phyloP scores from a whole-genome alignment of 495 filamentous ascomycete genomes.

The Geopyxis carbonaria region DNA sequence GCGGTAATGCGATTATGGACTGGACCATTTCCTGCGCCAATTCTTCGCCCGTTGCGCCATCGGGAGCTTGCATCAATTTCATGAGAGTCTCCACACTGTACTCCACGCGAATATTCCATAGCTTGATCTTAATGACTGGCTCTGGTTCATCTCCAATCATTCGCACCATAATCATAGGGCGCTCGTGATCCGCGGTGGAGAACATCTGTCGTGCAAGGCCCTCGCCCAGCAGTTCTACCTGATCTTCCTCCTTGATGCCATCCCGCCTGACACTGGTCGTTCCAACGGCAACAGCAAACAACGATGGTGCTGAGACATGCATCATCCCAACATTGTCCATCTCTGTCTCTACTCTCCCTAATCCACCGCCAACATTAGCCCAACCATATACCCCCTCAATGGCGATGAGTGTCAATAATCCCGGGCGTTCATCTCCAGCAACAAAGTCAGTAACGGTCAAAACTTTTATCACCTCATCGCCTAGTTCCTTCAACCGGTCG shows the following conservation, averaged over 20 bases:
- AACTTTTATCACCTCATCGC: slow-evolving; percentile 59
- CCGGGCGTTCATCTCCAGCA: slow-evolving; percentile 88
- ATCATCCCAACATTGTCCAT: slow-evolving; percentile 51
- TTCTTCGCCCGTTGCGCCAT: slow-evolving; percentile 53
- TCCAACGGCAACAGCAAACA: slow-evolving; percentile 58
- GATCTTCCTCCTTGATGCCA: too few species aligned
- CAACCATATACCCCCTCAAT: slow-evolving; percentile 42
- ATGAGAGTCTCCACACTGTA: slow-evolving; percentile 71
- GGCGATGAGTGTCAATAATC: slow-evolving; percentile 57
- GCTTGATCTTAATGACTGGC: slow-evolving; percentile 69
- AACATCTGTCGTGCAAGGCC: slow-evolving; percentile 28
- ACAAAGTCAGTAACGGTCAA: slow-evolving; percentile 86
- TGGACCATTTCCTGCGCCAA: slow-evolving; percentile 57
- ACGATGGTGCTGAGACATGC: slow-evolving; percentile 66
- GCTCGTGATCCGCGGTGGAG: slow-evolving; percentile 25
- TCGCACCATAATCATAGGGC: slow-evolving; percentile 57
- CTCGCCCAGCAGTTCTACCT: slow-evolving; percentile 49
- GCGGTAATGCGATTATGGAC: slow-evolving; percentile 54
- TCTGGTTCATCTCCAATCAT: slow-evolving; percentile 90
- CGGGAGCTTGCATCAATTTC: slow-evolving; percentile 51
- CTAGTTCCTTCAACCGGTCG: slow-evolving; percentile 46
- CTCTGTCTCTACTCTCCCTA: slow-evolving; percentile 45
- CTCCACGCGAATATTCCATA: slow-evolving; percentile 64
- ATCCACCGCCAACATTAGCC: slow-evolving; percentile 40
- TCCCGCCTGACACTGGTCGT: slow-evolving; percentile 44